These are phyloP conservation scores for Chimonanthus salicifolius DNA, from an alignment of 164 flowering plant species.

Conservation along the genomic window DNA sequence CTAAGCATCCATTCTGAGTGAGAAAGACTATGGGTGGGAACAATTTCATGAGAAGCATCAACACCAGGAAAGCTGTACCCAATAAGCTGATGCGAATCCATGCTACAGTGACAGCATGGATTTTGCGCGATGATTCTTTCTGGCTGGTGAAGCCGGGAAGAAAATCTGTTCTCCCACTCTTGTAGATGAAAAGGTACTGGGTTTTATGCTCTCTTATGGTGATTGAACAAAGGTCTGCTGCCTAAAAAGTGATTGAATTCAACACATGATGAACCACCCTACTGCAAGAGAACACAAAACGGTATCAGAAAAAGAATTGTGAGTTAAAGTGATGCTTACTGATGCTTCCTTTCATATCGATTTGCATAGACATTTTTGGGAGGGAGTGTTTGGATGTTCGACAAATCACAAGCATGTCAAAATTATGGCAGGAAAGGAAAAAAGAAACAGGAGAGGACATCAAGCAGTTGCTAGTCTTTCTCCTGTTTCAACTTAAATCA, in stretches of 20 bases:
- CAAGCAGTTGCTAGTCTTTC: too few relatives aligned
- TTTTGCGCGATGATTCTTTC: not conserved
- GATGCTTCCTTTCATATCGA: too few relatives aligned
- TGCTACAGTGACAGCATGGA: constrained; percentile 20
- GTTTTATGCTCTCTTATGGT: not conserved
- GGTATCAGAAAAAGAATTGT: too few relatives aligned
- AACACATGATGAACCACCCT: not conserved
- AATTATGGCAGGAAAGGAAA: too few relatives aligned
- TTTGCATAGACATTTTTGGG: too few relatives aligned
- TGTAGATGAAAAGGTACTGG: not conserved
- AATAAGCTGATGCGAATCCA: constrained; percentile 47
- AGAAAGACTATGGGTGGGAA: constrained; percentile 31
- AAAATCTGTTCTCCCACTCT: not conserved
- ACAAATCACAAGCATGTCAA: too few relatives aligned
- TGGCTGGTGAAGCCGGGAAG: not conserved
- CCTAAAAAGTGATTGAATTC: not conserved
- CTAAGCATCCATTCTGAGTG: constrained; percentile 30
- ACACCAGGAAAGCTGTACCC: constrained; percentile 33
- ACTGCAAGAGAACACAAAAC: too few relatives aligned
- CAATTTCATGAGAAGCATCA: constrained; percentile 31
- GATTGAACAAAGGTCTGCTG: not conserved
- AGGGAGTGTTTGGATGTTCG: too few relatives aligned
- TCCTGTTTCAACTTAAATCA: too few relatives aligned
- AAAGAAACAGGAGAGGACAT: too few relatives aligned
- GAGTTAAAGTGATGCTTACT: too few relatives aligned